phyloP scores from a whole-genome alignment of 2,329 filamentous ascomycete genomes.

The Aureobasidium zeae region DNA sequence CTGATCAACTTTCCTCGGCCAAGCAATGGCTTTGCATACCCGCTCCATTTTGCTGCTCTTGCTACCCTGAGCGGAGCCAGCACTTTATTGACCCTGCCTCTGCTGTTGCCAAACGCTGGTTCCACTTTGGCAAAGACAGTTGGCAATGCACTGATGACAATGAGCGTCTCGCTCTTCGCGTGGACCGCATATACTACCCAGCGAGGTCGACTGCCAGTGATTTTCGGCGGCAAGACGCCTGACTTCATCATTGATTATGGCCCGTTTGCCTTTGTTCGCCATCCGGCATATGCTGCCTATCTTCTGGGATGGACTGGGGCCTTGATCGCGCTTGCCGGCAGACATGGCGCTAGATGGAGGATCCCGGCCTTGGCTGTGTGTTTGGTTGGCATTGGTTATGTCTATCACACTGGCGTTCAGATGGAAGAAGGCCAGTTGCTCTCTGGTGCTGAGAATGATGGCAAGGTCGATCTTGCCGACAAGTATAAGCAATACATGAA shows the following conservation, averaged over 20 bases:
- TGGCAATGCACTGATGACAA: slow-evolving; percentile 1
- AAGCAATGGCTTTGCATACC: slow-evolving; percentile 13
- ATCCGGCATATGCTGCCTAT: slow-evolving; percentile 10
- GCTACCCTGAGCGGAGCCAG: not conserved
- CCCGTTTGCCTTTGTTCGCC: slow-evolving; percentile 7
- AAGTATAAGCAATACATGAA: slow-evolving; percentile 9
- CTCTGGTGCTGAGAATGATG: slow-evolving; percentile 1
- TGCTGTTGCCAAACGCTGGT: not conserved
- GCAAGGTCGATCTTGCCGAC: not conserved
- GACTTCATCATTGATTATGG: slow-evolving; percentile 10
- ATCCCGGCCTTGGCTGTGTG: not conserved
- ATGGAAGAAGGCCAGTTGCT: slow-evolving; percentile 11
- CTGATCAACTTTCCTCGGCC: slow-evolving; percentile 8
- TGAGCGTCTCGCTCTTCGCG: slow-evolving; percentile 3
- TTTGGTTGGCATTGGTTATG: not conserved
- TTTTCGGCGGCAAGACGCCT: slow-evolving; percentile 10
- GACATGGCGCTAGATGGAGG: not conserved
- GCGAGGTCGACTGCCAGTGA: slow-evolving; percentile 4
- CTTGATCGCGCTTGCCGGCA: not conserved
- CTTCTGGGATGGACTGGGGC: slow-evolving; percentile 5
- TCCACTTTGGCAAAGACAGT: not conserved
- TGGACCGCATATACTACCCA: slow-evolving; percentile 9
- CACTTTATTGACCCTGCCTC: not conserved
- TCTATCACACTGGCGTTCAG: not conserved
- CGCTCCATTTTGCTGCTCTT: slow-evolving; percentile 5